Base-by-base conservation (phyloP, 106 monocot genomes). In the Hemerocallis citrina region DNA sequence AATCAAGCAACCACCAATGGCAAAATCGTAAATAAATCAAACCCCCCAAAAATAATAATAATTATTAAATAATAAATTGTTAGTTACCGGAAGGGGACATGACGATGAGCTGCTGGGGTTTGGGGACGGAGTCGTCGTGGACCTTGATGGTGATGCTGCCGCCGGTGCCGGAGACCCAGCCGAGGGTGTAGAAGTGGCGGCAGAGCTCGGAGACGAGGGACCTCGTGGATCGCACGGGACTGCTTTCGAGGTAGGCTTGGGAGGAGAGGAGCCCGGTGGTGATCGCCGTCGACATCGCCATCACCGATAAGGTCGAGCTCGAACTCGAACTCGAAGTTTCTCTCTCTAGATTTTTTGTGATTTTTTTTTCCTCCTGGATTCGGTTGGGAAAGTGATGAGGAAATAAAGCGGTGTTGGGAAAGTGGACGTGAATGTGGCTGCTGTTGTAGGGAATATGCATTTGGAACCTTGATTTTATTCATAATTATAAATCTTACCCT, bases 81-180 rank as follows among this genome's bases (percentile, higher is more conserved):
- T n/a, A 23, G 32, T 22, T 39, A 90, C 96, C 96, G 21, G 96
- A 96, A 23, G 98, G 98, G 21, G 92, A 92, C 98, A 98, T 98
- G 73, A 98, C 88, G 73, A 98, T 85, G 71, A 98, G 74, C 67
- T 92, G 98, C 20, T 98, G 47, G 19, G 63, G 49, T 44, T 74
- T 84, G 19, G 88, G 75, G 38, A 98, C 57, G 58, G 84, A 69
- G 40, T 79, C 79, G 42, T 98, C 92, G 70, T 98, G 84, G 64
- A 79, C 92, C 71, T 92, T 98, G 59, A 98, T 68, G 70, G 98
- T 88, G 79, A 98, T 92, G 88, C 98, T 98, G 19, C 98, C 92
- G 42, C 98, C 95, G 48, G 98, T 98, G 67, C 98, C 98, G 36
- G 98, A 82, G 44, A 98, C 91, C 98, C 98, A 92, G 1, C 98